These are phyloP conservation scores for Tubosaeta sp. DNA, from an alignment of 768 basidiomycete species.

Conservation along the genomic window DNA sequence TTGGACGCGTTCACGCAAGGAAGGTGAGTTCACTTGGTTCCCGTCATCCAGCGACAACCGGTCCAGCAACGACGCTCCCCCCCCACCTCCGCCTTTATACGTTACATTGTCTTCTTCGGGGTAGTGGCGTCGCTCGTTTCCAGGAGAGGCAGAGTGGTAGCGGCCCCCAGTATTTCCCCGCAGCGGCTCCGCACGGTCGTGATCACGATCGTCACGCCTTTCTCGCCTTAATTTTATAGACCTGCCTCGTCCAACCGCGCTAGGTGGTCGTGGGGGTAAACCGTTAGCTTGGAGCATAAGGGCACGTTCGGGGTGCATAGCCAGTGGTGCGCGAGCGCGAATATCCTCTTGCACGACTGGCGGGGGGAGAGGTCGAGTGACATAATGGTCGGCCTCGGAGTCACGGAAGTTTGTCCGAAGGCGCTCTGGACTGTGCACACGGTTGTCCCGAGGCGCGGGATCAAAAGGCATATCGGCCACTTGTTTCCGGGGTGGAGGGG, in stretches of 20 bases:
- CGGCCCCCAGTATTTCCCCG: conserved; percentile 6
- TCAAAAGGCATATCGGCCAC: conserved; percentile 6
- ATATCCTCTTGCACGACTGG: conserved; percentile 3
- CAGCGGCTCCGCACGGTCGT: conserved; percentile 21
- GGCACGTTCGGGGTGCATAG: conserved; percentile 31
- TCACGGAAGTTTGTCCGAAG: conserved; percentile 12
- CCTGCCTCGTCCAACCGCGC: conserved; percentile 10
- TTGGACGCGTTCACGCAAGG: conserved; percentile 39
- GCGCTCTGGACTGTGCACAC: conserved; percentile 4
- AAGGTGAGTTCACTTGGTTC: conserved; percentile 10
- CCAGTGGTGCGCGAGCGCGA: conserved; percentile 9
- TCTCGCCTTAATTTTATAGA: conserved; percentile 20
- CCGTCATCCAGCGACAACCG: conserved; percentile 30
- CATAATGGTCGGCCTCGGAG: not conserved
- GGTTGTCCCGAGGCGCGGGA: conserved; percentile 6
- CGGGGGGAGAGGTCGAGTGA: conserved; percentile 2
- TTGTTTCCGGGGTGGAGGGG: conserved; percentile 10
- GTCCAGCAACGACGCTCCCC: conserved; percentile 37
- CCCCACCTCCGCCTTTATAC: conserved; percentile 4
- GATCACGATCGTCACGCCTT: conserved; percentile 14
- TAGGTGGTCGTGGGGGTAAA: conserved; percentile 27
- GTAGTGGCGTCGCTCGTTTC: conserved; percentile 11
- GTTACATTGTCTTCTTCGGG: conserved; percentile 11
- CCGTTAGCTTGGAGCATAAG: conserved; percentile 26
- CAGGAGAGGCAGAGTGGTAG: conserved; percentile 12